phyloP scores from a whole-genome alignment of 2,329 filamentous ascomycete species.

The Fusarium sp. region DNA sequence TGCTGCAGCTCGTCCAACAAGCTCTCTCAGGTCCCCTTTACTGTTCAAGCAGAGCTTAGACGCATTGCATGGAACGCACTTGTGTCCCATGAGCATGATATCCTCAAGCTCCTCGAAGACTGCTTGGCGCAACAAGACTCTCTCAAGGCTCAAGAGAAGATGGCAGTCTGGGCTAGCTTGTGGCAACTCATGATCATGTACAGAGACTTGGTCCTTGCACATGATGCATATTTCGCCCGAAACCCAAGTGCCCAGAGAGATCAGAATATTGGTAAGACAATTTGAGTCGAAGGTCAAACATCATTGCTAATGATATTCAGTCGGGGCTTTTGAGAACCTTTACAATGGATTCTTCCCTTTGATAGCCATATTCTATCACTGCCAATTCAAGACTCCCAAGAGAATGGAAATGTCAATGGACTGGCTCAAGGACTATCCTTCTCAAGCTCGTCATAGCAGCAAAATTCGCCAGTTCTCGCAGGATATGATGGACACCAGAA shows the following conservation, averaged over 20 bases:
- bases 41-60: constrained; percentile 52
- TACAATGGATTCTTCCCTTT: constrained; percentile 50
- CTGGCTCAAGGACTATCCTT: constrained; percentile 47
- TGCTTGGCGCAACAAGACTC: constrained; percentile 51
- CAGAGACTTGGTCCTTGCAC: constrained; percentile 51
- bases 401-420: constrained; percentile 51
- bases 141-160: constrained; percentile 50
- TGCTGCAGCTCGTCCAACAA: constrained; percentile 52
- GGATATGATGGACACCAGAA: constrained; percentile 47
- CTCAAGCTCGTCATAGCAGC: constrained; percentile 40
- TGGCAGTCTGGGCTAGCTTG: constrained; percentile 58
- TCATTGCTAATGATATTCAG: constrained; percentile 22
- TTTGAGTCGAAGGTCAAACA: background rate
- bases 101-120: constrained; percentile 53
- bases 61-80: constrained; percentile 51
- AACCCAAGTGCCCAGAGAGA: constrained; percentile 36
- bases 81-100: constrained; percentile 50
- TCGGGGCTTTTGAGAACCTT: constrained; percentile 41
- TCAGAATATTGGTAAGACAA: constrained; percentile 36
- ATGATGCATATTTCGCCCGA: constrained; percentile 43
- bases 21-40: constrained; percentile 49
- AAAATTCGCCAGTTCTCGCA: constrained; percentile 42
- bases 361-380: constrained; percentile 52
- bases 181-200: constrained; percentile 62
- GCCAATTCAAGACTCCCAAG: constrained; percentile 53